Evolutionary conservation across 2,329 filamentous ascomycete species (phyloP).

Genomic region (Neurospora sp.): DNA sequence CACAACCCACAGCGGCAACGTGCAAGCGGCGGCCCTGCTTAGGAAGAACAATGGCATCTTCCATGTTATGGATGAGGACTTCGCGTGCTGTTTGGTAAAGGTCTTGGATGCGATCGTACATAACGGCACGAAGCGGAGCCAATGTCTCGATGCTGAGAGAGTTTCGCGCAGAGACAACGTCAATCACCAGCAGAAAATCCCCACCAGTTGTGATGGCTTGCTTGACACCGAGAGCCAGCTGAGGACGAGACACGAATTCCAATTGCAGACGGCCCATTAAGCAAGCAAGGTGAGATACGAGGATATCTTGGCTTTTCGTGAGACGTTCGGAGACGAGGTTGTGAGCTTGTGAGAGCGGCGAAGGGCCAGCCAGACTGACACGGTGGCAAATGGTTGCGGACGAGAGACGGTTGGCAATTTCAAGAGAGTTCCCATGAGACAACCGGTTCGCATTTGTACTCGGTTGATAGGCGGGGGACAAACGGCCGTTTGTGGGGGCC

Average conservation of each 20-base stretch:
- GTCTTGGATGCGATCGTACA: conserved; percentile 72
- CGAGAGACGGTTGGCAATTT: conserved; percentile 25
- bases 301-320: conserved; percentile 71
- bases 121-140: conserved; percentile 58
- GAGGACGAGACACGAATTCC: conserved; percentile 81
- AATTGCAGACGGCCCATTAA: conserved; percentile 86
- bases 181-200: conserved; percentile 68
- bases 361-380: conserved; percentile 63
- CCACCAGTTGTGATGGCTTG: conserved; percentile 76
- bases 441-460: conserved; percentile 21
- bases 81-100: conserved; percentile 75
- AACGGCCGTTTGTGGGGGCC: conserved; percentile 32
- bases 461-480: conserved; percentile 34
- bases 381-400: conserved; percentile 58
- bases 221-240: conserved; percentile 72
- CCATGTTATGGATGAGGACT: conserved; percentile 63
- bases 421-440: conserved; percentile 28
- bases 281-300: conserved; percentile 81
- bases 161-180: conserved; percentile 73
- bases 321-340: conserved; percentile 79
- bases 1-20: conserved; percentile 73
- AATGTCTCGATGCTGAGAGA: conserved; percentile 56
- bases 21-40: conserved; percentile 69
- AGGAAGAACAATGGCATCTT: conserved; percentile 72
- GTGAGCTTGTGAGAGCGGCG: conserved; percentile 51